Percentiles rank a stretch among this genome's conserved stretches.
phyloP scores from a whole-genome alignment of 2,329 filamentous ascomycete species.

The Capronia epimyces region DNA sequence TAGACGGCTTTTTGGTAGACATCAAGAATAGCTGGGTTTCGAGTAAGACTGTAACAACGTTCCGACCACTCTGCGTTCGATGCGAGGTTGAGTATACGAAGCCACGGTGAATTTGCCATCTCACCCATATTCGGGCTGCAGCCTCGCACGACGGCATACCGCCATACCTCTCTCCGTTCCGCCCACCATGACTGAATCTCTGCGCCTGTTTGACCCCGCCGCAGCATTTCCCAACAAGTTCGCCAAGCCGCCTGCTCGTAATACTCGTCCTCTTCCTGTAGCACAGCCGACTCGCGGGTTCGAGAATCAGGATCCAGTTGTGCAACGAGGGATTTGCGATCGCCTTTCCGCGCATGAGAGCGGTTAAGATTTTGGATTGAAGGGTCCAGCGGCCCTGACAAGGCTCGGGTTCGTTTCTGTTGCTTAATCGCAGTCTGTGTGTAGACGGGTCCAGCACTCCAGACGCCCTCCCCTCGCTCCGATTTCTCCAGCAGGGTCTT shows the following conservation, averaged over 20 bases:
- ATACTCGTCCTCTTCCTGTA: conserved; percentile 78
- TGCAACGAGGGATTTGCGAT: conserved; percentile 61
- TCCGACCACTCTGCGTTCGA: conserved; percentile 25
- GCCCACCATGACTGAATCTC: conserved; percentile 81
- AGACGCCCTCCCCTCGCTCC: conserved; percentile 68
- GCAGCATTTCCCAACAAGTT: conserved; percentile 87
- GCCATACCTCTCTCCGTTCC: conserved; percentile 81
- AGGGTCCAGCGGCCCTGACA: conserved; percentile 60
- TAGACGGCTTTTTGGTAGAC: conserved; percentile 86
- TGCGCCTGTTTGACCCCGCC: conserved; percentile 68
- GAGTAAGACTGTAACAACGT: conserved; percentile 41
- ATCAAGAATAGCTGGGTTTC: conserved; percentile 57
- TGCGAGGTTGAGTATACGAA: conserved; percentile 26
- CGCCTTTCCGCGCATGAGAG: conserved; percentile 48
- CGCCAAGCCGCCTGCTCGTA: conserved; percentile 90
- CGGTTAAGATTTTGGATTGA: conserved; percentile 49
- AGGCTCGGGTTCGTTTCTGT: conserved; percentile 71
- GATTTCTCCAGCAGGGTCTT: conserved; percentile 69
- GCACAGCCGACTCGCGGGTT: conserved; percentile 67
- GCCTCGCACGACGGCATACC: conserved; percentile 74
- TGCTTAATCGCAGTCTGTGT: conserved; percentile 86
- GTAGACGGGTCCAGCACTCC: conserved; percentile 86
- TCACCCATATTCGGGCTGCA: conserved; percentile 36
- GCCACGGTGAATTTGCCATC: conserved; percentile 33
- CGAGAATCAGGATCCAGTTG: conserved; percentile 88